These are phyloP conservation scores for Verbena officinalis DNA, from an alignment of 257 asterid species.

Conservation along the genomic window DNA sequence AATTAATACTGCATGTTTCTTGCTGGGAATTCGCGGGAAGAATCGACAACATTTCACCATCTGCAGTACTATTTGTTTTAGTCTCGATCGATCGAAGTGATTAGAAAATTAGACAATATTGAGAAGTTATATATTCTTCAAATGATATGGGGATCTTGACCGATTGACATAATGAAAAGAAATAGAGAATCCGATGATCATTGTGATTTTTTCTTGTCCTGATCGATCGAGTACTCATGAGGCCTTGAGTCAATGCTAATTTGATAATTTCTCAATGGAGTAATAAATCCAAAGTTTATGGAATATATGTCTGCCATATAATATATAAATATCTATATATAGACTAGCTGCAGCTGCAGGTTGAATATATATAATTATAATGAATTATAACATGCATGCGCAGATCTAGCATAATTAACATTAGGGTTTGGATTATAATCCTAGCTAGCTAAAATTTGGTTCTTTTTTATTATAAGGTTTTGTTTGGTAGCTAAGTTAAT, in stretches of 20 bases:
- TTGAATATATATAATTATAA: background rate
- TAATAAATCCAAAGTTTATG: background rate
- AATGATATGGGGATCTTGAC: no score
- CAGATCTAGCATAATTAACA: constrained; percentile 22
- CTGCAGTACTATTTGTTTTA: no score
- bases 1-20: no score
- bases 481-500: constrained; percentile 53
- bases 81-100: no score
- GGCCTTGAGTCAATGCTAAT: background rate
- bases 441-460: constrained; percentile 35
- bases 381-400: no score
- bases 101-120: no score
- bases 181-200: background rate
- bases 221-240: background rate
- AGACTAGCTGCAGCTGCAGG: no score
- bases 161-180: no score
- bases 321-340: background rate
- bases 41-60: no score
- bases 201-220: background rate
- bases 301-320: background rate
- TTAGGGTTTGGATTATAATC: constrained; percentile 27
- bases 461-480: constrained; percentile 43
- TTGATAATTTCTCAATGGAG: background rate
- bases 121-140: no score
- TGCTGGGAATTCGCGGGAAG: no score